Evolutionary conservation across 1,139 yeast species (phyloP).

Genomic region (Zhuliangozyma parablackwelliae): DNA sequence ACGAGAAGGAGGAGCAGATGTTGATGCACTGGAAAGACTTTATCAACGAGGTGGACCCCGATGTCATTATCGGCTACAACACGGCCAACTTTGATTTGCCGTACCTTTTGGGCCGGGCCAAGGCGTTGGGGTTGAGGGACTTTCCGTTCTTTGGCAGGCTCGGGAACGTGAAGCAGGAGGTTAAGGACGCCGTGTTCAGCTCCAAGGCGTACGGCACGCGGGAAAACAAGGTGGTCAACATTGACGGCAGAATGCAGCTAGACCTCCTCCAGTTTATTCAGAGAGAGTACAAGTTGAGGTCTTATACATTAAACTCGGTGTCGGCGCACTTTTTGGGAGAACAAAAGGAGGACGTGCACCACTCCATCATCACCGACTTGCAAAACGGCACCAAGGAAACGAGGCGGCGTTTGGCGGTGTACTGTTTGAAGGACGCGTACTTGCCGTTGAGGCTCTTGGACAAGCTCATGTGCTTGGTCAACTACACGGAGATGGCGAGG

Average conservation of each 20-base stretch:
- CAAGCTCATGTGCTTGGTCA: slow-evolving; percentile 92
- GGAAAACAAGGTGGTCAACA: slow-evolving; percentile 85
- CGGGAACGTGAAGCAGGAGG: slow-evolving; percentile 62
- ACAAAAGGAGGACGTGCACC: slow-evolving; percentile 97
- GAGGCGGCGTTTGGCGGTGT: slow-evolving; percentile 91
- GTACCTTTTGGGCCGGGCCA: slow-evolving; percentile 82
- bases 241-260: slow-evolving; percentile 93
- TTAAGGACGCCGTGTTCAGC: slow-evolving; percentile 77
- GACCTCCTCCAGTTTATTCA: slow-evolving; percentile 91
- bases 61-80: slow-evolving; percentile 94
- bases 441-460: slow-evolving; percentile 83
- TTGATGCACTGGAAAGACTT: slow-evolving; percentile 82
- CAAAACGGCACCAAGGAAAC: slow-evolving; percentile 93
- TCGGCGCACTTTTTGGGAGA: slow-evolving; percentile 92
- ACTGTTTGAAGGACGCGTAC: slow-evolving; percentile 94
- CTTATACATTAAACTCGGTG: slow-evolving; percentile 92
- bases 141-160: slow-evolving; percentile 91
- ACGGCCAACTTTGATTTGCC: slow-evolving; percentile 95
- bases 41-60: slow-evolving; percentile 82
- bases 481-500: slow-evolving; percentile 98
- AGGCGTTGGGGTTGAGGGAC: slow-evolving; percentile 56
- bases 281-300: slow-evolving; percentile 89
- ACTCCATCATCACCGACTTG: slow-evolving; percentile 88
- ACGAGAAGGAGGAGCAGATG: slow-evolving; percentile 76
- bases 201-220: slow-evolving; percentile 97